Percentiles rank a stretch among this genome's conserved stretches.
These are phyloP conservation scores for Hypoxylon subgilvum DNA, from an alignment of 495 filamentous ascomycete genomes.

Conservation along the genomic window DNA sequence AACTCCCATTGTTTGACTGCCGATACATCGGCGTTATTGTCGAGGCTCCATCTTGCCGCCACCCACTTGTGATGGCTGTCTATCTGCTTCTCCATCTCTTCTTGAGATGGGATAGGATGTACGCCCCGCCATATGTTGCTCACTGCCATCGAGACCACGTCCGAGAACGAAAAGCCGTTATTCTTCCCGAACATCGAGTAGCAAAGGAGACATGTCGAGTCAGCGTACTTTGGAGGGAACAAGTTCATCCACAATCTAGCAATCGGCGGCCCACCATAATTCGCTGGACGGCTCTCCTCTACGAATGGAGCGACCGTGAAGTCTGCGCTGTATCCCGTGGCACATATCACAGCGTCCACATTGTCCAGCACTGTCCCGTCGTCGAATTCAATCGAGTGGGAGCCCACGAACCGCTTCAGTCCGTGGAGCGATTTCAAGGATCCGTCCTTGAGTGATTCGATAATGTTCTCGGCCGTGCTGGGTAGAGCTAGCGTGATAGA, in stretches of 20 bases:
- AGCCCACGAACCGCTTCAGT: conserved; percentile 38
- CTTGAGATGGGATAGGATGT: conserved; percentile 32
- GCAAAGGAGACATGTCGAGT: conserved; percentile 40
- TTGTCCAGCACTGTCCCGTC: conserved; percentile 45
- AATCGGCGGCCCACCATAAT: conserved; percentile 30
- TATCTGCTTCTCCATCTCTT: conserved; percentile 40
- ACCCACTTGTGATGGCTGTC: conserved; percentile 45
- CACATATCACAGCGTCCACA: conserved; percentile 47
- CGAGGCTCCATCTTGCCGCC: conserved; percentile 24
- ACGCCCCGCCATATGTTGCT: conserved; percentile 46
- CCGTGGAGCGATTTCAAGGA: conserved; percentile 35
- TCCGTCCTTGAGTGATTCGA: conserved; percentile 35
- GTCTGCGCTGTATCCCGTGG: conserved; percentile 48
- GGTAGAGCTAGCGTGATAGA: conserved; percentile 31
- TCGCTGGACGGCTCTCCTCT: conserved; percentile 25
- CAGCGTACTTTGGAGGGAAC: conserved; percentile 46
- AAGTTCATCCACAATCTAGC: conserved; percentile 46
- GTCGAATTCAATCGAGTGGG: conserved; percentile 40
- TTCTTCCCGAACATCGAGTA: conserved; percentile 39
- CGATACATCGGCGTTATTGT: conserved; percentile 21
- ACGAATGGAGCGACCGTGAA: conserved; percentile 31
- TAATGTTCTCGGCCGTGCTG: conserved; percentile 33
- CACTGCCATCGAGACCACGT: conserved; percentile 46
- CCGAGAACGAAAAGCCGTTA: conserved; percentile 45
- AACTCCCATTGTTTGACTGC: conserved; percentile 44